Percentiles rank a stretch among this genome's conserved stretches.
Evolutionary conservation across 257 asterid genomes (phyloP).

Genomic region (Rubia yunnanensis): DNA sequence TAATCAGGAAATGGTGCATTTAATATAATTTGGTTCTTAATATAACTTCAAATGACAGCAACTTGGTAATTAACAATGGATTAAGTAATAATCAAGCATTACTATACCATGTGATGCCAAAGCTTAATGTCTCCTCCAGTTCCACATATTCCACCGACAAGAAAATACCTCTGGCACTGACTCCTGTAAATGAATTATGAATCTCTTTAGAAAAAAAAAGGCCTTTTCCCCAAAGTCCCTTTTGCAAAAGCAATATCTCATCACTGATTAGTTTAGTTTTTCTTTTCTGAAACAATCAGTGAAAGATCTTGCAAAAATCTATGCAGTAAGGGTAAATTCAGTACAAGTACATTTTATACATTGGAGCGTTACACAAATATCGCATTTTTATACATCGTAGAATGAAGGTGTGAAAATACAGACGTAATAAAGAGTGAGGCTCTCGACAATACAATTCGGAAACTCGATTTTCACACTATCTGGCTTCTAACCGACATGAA

Average conservation of each 20-base stretch:
- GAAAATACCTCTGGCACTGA: constrained; percentile 9
- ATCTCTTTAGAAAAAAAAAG: background rate
- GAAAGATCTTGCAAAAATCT: background rate
- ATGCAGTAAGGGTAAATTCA: too few relatives aligned
- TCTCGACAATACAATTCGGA: too few relatives aligned
- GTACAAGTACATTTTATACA: too few relatives aligned
- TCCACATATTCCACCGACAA: constrained; percentile 13
- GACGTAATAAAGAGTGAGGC: too few relatives aligned
- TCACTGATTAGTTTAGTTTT: background rate
- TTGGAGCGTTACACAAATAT: too few relatives aligned
- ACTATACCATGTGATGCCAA: constrained; percentile 5
- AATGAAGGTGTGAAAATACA: too few relatives aligned
- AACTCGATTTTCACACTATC: too few relatives aligned
- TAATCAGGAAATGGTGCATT: too few relatives aligned
- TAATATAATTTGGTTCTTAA: too few relatives aligned
- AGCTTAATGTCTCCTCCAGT: constrained; percentile 7
- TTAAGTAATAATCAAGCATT: constrained; percentile 15
- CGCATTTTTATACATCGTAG: too few relatives aligned
- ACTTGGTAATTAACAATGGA: constrained; percentile 4
- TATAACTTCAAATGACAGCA: background rate
- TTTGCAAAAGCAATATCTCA: background rate
- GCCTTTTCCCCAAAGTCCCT: background rate
- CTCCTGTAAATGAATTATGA: background rate
- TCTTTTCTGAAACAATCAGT: background rate
- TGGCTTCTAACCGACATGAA: background rate